Evolutionary conservation across 2,329 filamentous ascomycete genomes (phyloP).

Genomic region (Monilinia aucupariae): DNA sequence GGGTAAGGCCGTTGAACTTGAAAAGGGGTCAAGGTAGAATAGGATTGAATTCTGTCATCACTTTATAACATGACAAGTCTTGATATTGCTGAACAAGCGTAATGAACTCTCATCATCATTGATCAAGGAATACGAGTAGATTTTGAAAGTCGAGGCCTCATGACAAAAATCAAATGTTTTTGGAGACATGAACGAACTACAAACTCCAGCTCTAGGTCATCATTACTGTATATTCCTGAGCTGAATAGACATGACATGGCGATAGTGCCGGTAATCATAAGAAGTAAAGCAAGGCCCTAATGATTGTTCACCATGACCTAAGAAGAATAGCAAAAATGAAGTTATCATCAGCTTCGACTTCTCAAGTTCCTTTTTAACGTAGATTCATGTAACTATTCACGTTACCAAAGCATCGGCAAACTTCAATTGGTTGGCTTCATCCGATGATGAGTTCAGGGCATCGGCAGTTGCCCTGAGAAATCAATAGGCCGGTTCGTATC

Average conservation of each 20-base stretch:
- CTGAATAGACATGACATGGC: background rate
- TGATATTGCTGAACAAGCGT: background rate
- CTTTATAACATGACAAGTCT: background rate
- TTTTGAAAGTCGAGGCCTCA: background rate
- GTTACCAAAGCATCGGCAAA: background rate
- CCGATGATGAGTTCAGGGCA: background rate
- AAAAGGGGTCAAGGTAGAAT: background rate
- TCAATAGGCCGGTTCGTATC: background rate
- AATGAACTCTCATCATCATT: background rate
- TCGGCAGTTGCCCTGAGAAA: background rate
- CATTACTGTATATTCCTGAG: background rate
- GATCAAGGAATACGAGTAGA: background rate
- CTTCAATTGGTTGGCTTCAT: background rate
- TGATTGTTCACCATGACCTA: background rate
- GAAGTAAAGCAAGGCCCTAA: background rate
- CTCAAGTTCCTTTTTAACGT: background rate
- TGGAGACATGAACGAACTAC: background rate
- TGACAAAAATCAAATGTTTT: background rate
- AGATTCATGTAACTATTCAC: background rate
- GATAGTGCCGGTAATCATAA: background rate
- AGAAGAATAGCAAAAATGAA: background rate
- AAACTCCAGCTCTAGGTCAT: background rate
- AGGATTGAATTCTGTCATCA: background rate
- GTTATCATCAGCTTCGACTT: background rate
- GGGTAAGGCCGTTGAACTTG: too few relatives aligned